Evolutionary conservation across 2,329 filamentous ascomycete genomes (phyloP).

Genomic region (Cladosporium sp.): DNA sequence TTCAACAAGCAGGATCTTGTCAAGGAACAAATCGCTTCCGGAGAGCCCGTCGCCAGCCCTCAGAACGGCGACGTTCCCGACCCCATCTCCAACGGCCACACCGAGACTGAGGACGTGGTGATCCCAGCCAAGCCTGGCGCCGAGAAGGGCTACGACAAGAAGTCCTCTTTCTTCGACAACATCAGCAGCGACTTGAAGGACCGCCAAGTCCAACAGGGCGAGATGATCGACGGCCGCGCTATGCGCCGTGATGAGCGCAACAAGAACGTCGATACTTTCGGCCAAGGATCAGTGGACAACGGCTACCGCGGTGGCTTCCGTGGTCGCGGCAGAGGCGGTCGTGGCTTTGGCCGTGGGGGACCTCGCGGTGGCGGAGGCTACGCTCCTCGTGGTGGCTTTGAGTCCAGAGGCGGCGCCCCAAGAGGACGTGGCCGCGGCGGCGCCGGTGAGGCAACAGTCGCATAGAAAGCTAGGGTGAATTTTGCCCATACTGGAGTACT

Average conservation of each 20-base stretch:
- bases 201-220: conserved; percentile 58
- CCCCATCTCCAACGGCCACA: conserved; percentile 34
- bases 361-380: conserved; percentile 12
- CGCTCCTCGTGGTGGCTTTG: conserved; percentile 13
- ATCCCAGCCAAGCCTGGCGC: conserved; percentile 43
- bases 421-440: conserved; percentile 17
- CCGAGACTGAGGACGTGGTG: conserved; percentile 46
- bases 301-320: conserved; percentile 74
- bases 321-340: conserved; percentile 74
- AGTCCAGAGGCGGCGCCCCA: not conserved
- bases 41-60: conserved; percentile 63
- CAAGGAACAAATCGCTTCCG: conserved; percentile 81
- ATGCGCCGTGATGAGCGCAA: conserved; percentile 92
- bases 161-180: conserved; percentile 94
- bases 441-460: conserved; percentile 3
- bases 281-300: conserved; percentile 88
- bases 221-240: conserved; percentile 74
- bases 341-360: conserved; percentile 40
- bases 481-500: not conserved
- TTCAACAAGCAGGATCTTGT: conserved; percentile 86
- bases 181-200: conserved; percentile 94
- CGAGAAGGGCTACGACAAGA: conserved; percentile 76
- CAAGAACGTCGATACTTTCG: conserved; percentile 97
- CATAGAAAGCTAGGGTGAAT: not conserved
- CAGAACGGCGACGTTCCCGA: conserved; percentile 30